Evolutionary conservation across 164 flowering plant species (phyloP), one percentile per base, ranked within the genome.

Genomic region (Pachysandra terminalis): DNA sequence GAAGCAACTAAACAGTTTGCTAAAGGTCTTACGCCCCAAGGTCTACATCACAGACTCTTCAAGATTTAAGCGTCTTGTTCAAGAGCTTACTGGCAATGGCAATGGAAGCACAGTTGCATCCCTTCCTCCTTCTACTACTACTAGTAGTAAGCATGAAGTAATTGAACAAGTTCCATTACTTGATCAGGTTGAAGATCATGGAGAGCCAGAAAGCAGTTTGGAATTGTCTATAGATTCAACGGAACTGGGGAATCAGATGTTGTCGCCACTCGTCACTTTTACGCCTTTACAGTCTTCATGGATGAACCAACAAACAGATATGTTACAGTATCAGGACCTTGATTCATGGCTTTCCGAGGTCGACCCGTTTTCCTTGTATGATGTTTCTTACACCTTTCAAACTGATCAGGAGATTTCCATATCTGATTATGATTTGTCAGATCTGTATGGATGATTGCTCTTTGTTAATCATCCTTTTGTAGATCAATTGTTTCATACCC

Each of bases 31-130:
- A 66, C 71, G 73, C 41, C 92, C 92, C 19, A 84, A 77, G 54
- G 92, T 87, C 35, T 87, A 79, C 69, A 87, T 87, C 61, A 83
- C 84, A 9, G 86, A 84, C 68, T 67, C 77, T 66, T 80, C 84
- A 4, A 85, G 73, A 62, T 87, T 87, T 78, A 85, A 85, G 78
- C 71, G 23, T 61, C 84, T 87, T 60, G 92, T 87, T 63, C 89
- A 87, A 77, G 81, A 87, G 53, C 81, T 87, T 3, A 87, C 90
- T 0, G 90, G 89, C 27, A 82, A 85, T 71, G 90, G 89, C 24
- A 82, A 85, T 72, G 82, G 78, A 48, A 64, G 24, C 15, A n/a
- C 0, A 19, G 62, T 67, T 24, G 37, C 58, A 16, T 45, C 75
- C 0, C 24, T 75, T 12, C 7, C 69, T 3, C 24, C 71, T 19